Percentiles rank a stretch among this genome's conserved stretches.
phyloP scores from a whole-genome alignment of 2,329 filamentous ascomycete genomes.

The Falciphora oryzae region DNA sequence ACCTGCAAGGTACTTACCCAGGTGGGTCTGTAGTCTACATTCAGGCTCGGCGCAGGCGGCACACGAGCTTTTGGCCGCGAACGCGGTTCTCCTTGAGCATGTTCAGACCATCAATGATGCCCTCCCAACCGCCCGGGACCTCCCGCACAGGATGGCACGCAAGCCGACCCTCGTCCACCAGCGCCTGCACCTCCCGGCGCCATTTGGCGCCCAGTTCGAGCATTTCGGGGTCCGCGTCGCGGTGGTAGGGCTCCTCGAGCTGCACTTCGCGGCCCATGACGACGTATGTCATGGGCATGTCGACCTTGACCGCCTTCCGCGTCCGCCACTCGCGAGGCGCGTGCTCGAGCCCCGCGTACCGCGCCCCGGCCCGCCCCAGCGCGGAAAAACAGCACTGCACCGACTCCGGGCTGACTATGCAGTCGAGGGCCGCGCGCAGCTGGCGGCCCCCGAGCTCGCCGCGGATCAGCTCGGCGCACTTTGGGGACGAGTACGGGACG shows the following conservation, averaged over 20 bases:
- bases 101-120: neutral
- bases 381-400: neutral
- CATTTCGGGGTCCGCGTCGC: neutral
- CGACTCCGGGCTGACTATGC: constrained; percentile 1
- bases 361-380: neutral
- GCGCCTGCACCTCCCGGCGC: neutral
- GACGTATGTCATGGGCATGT: neutral
- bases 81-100: neutral
- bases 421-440: neutral
- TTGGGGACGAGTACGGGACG: neutral
- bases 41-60: too few species aligned
- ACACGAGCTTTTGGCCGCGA: neutral
- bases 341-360: neutral
- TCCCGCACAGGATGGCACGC: neutral
- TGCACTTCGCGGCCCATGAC: neutral
- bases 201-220: neutral
- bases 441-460: neutral
- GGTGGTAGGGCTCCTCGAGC: neutral
- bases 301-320: neutral
- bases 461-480: neutral
- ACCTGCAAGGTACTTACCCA: too few species aligned
- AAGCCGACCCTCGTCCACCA: neutral
- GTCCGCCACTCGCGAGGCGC: neutral
- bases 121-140: neutral
- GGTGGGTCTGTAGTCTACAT: too few species aligned